phyloP scores from a whole-genome alignment of 1,139 yeast species.

The Pichia sp. region DNA sequence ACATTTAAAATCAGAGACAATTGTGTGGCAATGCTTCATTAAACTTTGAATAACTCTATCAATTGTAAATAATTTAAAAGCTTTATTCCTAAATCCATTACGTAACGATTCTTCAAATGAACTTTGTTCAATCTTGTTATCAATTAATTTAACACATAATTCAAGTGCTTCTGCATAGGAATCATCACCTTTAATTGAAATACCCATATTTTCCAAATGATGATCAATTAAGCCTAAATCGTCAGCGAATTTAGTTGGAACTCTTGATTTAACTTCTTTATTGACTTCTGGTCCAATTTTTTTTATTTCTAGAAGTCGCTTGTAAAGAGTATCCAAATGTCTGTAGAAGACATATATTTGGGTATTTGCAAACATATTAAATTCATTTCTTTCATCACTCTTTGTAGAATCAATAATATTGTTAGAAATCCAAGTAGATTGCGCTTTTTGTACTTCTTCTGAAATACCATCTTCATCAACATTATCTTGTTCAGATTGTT shows the following conservation, averaged over 20 bases:
- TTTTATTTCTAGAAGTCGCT: conserved; percentile 74
- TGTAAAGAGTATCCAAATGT: conserved; percentile 72
- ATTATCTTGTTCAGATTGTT: conserved; percentile 22
- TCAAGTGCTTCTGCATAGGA: conserved; percentile 73
- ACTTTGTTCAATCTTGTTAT: conserved; percentile 88
- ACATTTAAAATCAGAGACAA: conserved; percentile 75
- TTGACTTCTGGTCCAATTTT: conserved; percentile 57
- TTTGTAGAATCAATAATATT: conserved; percentile 28
- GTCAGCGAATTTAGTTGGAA: conserved; percentile 75
- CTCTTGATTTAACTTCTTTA: conserved; percentile 61
- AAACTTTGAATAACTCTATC: conserved; percentile 89
- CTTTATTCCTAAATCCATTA: conserved; percentile 90
- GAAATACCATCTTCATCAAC: conserved; percentile 22
- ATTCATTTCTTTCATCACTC: conserved; percentile 38
- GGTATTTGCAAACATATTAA: conserved; percentile 85
- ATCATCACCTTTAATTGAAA: conserved; percentile 61
- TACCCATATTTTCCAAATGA: conserved; percentile 74
- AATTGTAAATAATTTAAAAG: conserved; percentile 84
- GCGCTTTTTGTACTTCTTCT: conserved; percentile 51
- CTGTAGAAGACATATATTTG: conserved; percentile 88
- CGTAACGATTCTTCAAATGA: conserved; percentile 94
- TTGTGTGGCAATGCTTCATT: conserved; percentile 78
- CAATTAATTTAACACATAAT: conserved; percentile 70
- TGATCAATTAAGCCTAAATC: conserved; percentile 79
- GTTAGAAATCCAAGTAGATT: conserved; percentile 55